Evolutionary conservation across 495 filamentous ascomycete species (phyloP), one percentile per base, ranked within the genome.

Genomic region (Friedmanniomyces endolithicus): DNA sequence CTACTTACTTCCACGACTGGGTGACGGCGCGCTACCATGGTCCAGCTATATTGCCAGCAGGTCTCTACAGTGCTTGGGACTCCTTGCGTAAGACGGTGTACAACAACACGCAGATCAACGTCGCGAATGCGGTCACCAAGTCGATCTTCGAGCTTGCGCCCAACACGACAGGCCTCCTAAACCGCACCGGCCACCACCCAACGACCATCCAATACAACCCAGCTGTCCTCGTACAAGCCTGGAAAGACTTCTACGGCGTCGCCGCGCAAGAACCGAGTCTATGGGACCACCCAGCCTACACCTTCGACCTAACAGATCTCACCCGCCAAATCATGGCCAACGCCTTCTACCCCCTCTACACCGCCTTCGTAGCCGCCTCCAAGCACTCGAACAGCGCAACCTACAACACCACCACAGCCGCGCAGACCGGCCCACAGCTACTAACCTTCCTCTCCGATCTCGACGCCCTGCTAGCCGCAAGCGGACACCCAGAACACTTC

Each of bases 221-320:
- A 0, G 44, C 56, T 0, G 53, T 64, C 0, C 50, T 77, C 3
- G 68, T 75, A 12, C n/a, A 52, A 11, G 73, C 68, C 7, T 77
- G 70, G 70, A 67, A 69, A 6, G 50, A 66, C 16, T 59, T 77
- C 47, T 71, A 70, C 60, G 50, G 60, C 7, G 73, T 75, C 24
- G 61, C 71, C 6, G 54, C 55, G 12, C 29, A 61, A 11, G 62
- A 72, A n/a, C 63, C 67, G 1, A 40, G 12, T 4, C 58, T 79
- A 7, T 78, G 74, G 72, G 48, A 55, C 7, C 73, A 75, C 57
- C 64, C 72, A 29, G 66, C 72, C 2, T 79, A 71, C 56, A 61
- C 66, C 22, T 71, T 75, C 51, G 76, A 79, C 37, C 64, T 78
- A 45, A 71, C 76, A 14, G 76, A 79, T 57, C 63, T 76, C 23